Conservation (phyloP, 352 stramenopile species). For the Pythium grandisporangium region DNA sequence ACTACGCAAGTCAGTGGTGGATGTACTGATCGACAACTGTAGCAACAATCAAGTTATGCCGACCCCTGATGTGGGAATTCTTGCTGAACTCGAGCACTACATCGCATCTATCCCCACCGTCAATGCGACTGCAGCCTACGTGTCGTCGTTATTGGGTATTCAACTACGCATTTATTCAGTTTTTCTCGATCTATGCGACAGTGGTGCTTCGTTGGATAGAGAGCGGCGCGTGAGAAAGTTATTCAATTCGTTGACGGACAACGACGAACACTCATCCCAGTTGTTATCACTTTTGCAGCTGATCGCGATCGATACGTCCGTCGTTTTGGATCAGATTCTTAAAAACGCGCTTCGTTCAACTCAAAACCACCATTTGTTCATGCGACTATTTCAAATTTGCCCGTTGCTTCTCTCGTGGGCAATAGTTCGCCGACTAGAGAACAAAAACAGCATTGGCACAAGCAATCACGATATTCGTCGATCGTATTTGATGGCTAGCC, state of each 20-base stretch:
- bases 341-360: background rate
- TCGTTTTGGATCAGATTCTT: background rate
- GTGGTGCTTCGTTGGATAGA: background rate
- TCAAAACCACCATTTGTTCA: background rate
- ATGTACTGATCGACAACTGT: no score
- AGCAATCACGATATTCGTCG: background rate
- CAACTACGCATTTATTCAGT: background rate
- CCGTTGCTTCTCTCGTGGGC: background rate
- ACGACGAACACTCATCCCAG: background rate
- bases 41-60: no score
- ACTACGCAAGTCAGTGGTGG: no score
- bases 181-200: background rate
- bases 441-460: no score
- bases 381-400: background rate
- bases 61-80: no score
- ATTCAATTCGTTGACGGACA: constrained; percentile 1
- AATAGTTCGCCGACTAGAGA: no score
- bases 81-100: background rate
- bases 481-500: background rate
- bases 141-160: background rate
- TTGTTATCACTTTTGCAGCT: background rate
- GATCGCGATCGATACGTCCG: background rate
- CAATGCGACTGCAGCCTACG: background rate
- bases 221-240: background rate
- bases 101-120: background rate